Conservation (phyloP, 139 green algal species). For the Chlamydomonas incerta region DNA sequence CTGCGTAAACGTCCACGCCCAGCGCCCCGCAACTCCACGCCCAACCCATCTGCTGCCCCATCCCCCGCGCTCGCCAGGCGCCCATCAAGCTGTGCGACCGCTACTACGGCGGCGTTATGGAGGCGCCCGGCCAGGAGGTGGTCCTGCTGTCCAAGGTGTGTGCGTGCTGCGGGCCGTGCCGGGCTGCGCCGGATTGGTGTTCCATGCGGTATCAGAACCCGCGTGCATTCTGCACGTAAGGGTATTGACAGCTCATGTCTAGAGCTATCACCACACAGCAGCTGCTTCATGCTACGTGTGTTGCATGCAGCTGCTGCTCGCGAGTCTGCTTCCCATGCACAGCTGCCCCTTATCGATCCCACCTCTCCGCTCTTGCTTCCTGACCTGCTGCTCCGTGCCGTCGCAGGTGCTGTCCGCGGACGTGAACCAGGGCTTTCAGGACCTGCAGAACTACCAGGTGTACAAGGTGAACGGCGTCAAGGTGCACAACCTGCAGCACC, state of each 20-base stretch:
- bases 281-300: too few species aligned
- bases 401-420: conserved; percentile 66
- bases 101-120: conserved; percentile 46
- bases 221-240: too few species aligned
- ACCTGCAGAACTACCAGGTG: conserved; percentile 77
- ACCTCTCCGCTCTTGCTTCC: background rate
- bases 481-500: conserved; percentile 81
- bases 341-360: background rate
- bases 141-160: conserved; percentile 71
- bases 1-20: too few species aligned
- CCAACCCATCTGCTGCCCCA: too few species aligned
- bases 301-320: too few species aligned
- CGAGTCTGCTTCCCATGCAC: too few species aligned
- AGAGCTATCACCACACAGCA: too few species aligned
- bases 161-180: background rate
- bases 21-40: too few species aligned
- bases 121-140: conserved; percentile 61
- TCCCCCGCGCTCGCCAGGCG: conserved; percentile 72
- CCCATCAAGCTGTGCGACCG: conserved; percentile 89
- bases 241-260: too few species aligned
- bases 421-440: conserved; percentile 80
- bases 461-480: conserved; percentile 66
- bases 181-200: too few species aligned
- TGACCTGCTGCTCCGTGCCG: background rate
- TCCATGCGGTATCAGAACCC: too few species aligned